A percentile compares a stretch with the other conserved stretches of the same genome.
Evolutionary conservation across 306 rosid genomes (phyloP).

Genomic region (Nissolia schottii): DNA sequence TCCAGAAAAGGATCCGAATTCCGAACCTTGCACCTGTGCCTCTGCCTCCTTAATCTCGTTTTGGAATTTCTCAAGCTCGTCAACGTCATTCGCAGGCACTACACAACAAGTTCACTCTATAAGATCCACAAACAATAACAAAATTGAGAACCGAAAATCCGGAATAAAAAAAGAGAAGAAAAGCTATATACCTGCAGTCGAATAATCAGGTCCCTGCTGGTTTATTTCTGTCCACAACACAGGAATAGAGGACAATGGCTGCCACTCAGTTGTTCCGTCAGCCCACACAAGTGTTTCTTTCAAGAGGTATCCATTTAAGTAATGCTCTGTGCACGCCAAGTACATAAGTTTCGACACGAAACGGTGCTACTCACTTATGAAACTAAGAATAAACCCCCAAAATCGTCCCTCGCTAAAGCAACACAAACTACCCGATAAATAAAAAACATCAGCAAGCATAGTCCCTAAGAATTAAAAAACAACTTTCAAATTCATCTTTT

Average conservation of each 20-base stretch:
- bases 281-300: slow-evolving; percentile 71
- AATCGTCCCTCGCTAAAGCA: background rate
- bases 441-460: background rate
- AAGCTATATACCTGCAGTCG: slow-evolving; percentile 42
- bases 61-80: slow-evolving; percentile 78
- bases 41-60: slow-evolving; percentile 70
- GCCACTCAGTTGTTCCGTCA: slow-evolving; percentile 90
- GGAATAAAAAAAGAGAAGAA: background rate
- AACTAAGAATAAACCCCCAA: background rate
- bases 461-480: background rate
- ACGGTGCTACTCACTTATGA: slow-evolving; percentile 34
- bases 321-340: slow-evolving; percentile 79
- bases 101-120: slow-evolving; percentile 25
- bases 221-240: slow-evolving; percentile 42
- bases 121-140: slow-evolving; percentile 11
- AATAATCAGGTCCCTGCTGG: slow-evolving; percentile 26
- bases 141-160: background rate
- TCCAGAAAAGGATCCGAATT: slow-evolving; percentile 19
- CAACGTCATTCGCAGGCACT: slow-evolving; percentile 47
- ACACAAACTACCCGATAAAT: background rate
- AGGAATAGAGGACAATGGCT: slow-evolving; percentile 68
- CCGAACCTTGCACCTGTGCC: slow-evolving; percentile 37
- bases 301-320: slow-evolving; percentile 62
- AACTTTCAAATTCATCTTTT: background rate
- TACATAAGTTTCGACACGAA: slow-evolving; percentile 43